A percentile compares a stretch with the other conserved stretches of the same genome.
Conservation (phyloP, 2,329 filamentous ascomycete genomes). For the Ophiostoma pallidulum region DNA sequence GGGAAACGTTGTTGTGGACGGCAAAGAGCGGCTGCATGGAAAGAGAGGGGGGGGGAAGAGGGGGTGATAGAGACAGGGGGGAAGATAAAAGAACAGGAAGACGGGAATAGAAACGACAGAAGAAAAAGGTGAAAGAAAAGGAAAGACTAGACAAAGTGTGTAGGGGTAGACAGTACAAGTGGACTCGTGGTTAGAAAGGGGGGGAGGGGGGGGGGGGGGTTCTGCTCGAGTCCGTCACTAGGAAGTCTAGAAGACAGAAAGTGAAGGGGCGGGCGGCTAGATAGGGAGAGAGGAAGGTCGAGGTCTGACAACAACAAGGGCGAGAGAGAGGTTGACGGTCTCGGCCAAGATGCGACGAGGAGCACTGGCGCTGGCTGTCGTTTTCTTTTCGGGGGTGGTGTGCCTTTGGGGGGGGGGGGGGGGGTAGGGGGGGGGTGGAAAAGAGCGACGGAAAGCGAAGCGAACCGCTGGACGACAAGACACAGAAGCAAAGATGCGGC, state of each 20-base stretch:
- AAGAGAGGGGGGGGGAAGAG: neutral
- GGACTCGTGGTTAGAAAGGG: neutral
- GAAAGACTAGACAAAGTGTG: neutral
- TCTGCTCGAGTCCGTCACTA: neutral
- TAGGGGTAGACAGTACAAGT: neutral
- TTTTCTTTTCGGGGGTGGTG: too few relatives aligned
- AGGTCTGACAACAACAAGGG: too few relatives aligned
- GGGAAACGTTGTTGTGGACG: constrained; percentile 51
- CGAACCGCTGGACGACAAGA: too few relatives aligned
- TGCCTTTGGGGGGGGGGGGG: neutral
- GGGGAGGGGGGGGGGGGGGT: neutral
- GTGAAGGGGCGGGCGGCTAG: too few relatives aligned
- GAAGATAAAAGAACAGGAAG: neutral
- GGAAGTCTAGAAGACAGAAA: neutral
- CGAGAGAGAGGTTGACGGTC: too few relatives aligned
- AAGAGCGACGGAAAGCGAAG: too few relatives aligned
- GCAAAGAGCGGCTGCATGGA: constrained; percentile 50
- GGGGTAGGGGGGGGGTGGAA: neutral
- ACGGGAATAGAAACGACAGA: neutral
- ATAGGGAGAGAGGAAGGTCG: neutral
- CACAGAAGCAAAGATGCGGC: too few relatives aligned
- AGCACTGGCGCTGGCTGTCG: too few relatives aligned
- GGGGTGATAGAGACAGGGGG: neutral
- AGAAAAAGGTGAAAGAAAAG: neutral
- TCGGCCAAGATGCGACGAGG: too few relatives aligned